These are phyloP conservation scores for Adansonia digitata DNA, from an alignment of 345 rosid genomes.

Conservation along the genomic window DNA sequence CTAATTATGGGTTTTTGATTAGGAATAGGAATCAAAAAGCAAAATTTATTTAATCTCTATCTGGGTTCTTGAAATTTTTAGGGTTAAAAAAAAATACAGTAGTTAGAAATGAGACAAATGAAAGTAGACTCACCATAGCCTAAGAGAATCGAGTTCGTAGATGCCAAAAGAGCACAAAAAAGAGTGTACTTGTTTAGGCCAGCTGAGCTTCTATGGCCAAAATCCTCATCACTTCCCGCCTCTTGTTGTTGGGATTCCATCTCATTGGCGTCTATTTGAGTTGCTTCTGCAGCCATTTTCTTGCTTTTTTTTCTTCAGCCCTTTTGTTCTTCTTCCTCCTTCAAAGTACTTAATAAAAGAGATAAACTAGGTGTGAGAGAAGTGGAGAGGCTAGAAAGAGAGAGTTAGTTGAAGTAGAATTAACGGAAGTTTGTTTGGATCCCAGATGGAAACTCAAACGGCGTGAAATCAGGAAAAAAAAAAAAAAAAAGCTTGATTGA, in stretches of 20 bases:
- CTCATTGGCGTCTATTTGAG: not conserved
- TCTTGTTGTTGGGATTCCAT: not conserved
- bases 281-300: not conserved
- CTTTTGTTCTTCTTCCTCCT: too few species aligned
- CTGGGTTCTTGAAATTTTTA: not conserved
- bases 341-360: not conserved
- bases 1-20: not conserved
- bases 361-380: not conserved
- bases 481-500: not conserved
- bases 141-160: constrained; percentile 50
- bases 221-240: not conserved
- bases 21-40: not conserved
- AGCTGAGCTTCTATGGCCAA: not conserved
- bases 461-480: not conserved
- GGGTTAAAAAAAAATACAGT: not conserved
- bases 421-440: not conserved
- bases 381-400: not conserved
- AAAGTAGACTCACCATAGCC: constrained; percentile 53
- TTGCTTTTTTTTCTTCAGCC: not conserved
- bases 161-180: constrained; percentile 51
- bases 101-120: not conserved
- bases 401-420: not conserved
- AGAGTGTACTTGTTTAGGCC: constrained; percentile 45
- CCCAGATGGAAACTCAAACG: not conserved
- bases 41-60: constrained; percentile 17